Percentiles rank a stretch among this genome's conserved stretches.
These are phyloP conservation scores for Ganoderma boninense DNA, from an alignment of 1,284 basidiomycete genomes.

Conservation along the genomic window DNA sequence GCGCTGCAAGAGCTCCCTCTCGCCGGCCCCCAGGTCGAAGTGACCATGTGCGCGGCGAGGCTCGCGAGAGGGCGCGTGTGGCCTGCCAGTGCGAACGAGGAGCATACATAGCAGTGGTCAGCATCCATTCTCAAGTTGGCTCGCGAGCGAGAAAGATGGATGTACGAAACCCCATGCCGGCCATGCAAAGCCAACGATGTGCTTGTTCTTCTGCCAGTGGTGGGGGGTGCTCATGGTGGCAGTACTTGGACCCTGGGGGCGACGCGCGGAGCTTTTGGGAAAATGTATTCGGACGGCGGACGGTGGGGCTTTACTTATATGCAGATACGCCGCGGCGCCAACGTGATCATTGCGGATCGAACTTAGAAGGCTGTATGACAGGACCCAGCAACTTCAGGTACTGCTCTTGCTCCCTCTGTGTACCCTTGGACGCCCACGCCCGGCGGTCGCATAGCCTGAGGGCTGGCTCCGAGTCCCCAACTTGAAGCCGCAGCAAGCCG, in stretches of 20 bases:
- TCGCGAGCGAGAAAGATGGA: neutral
- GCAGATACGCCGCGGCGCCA: too few relatives aligned
- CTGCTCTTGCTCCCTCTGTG: too few relatives aligned
- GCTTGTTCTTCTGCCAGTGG: neutral
- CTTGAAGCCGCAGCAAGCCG: too few relatives aligned
- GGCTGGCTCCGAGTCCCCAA: too few relatives aligned
- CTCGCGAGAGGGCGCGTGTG: neutral
- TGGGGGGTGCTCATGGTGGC: neutral
- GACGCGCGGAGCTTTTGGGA: too few relatives aligned
- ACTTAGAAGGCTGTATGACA: too few relatives aligned
- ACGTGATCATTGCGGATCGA: too few relatives aligned
- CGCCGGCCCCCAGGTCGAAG: neutral
- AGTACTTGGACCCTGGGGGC: neutral
- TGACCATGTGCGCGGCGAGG: neutral
- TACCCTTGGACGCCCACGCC: too few relatives aligned
- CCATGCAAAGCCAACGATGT: neutral
- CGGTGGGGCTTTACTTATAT: neutral
- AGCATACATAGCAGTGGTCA: too few relatives aligned
- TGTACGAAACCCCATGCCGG: neutral
- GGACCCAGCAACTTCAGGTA: too few relatives aligned
- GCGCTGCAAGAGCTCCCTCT: neutral
- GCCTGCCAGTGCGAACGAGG: neutral
- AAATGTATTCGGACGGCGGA: too few relatives aligned
- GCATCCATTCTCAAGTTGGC: neutral
- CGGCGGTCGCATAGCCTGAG: too few relatives aligned